Evolutionary conservation across 352 stramenopile species (phyloP), one percentile per base, ranked within the genome.

Genomic region (Phytophthora tubulina): DNA sequence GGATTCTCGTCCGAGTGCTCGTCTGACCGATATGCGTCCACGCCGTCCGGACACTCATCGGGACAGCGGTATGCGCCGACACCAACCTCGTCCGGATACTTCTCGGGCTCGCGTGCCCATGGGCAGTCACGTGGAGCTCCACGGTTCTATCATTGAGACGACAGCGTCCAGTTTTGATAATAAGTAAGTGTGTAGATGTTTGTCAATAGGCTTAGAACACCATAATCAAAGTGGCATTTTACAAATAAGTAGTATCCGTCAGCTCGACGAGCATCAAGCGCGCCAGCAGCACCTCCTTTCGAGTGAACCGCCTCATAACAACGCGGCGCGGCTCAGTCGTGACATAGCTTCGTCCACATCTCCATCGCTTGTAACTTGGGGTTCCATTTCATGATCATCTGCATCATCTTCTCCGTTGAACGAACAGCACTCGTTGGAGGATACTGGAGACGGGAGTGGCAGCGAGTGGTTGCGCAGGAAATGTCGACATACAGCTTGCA

Each of bases 401-500:
- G 68, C 62, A 7, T 71, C 62, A 10, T 73, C 55, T 30, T 56
- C 32, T 41, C 58, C 68, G 27, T 76, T 38, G 36, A 80, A 70
- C 14, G 49, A 72, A 50, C 68, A 58, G 45, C 61, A 62, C 10
- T 59, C 62, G 41, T 45, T 70, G 2, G 58, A 70, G 14, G 35
- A 14, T 15, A 8, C 50, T 31, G 49, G 39, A 48, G 65, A 64
- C 11, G 42, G 17, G 15, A 33, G 39, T 31, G 36, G 41, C 67
- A 76, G 46, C 72, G 62, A 56, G 51, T 93, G 79, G 64, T 99
- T 98, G 45, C 96, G 89, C 31, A 93, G 63, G 75, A 96, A 99
- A 72, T 99, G 96, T 58, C 88, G 81, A 69, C 96, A 99, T 55
- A 98, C 94, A 31, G 82, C 84, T 50, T 95, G 86, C 21, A 99